Percentiles rank a stretch among this genome's conserved stretches.
These are phyloP conservation scores for Fonsecaea nubica DNA, from an alignment of 2,329 filamentous ascomycete species.

Conservation along the genomic window DNA sequence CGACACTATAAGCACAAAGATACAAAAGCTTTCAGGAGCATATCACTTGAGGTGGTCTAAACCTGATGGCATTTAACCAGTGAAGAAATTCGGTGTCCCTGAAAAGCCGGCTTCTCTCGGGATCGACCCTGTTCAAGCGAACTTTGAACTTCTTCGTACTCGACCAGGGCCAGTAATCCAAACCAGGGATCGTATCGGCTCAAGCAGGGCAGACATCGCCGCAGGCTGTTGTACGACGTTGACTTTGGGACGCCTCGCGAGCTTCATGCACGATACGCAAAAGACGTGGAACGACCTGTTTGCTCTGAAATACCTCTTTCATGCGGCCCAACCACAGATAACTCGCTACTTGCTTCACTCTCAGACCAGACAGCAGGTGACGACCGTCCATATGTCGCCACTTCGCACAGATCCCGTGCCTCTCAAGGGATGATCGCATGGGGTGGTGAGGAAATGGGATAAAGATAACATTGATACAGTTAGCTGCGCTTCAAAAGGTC, in stretches of 20 bases:
- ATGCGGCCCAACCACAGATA: neutral
- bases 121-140: neutral
- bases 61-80: neutral
- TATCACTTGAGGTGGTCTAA: no score
- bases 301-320: neutral
- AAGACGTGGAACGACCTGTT: neutral
- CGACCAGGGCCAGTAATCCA: neutral
- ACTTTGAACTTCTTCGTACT: neutral
- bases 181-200: neutral
- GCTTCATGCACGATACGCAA: neutral
- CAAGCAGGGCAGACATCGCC: neutral
- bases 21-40: no score
- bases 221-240: neutral
- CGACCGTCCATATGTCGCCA: neutral
- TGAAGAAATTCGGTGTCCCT: neutral
- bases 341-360: neutral
- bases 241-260: neutral
- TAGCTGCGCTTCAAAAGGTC: neutral
- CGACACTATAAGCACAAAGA: no score
- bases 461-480: slow-evolving; percentile 46
- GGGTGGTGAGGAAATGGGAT: slow-evolving; percentile 68
- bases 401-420: slow-evolving; percentile 53
- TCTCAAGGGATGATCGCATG: slow-evolving; percentile 60
- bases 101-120: neutral
- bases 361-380: neutral